Evolutionary conservation across 768 basidiomycete genomes (phyloP), one percentile per base, ranked within the genome.

Genomic region (Leccinum sublutescens): DNA sequence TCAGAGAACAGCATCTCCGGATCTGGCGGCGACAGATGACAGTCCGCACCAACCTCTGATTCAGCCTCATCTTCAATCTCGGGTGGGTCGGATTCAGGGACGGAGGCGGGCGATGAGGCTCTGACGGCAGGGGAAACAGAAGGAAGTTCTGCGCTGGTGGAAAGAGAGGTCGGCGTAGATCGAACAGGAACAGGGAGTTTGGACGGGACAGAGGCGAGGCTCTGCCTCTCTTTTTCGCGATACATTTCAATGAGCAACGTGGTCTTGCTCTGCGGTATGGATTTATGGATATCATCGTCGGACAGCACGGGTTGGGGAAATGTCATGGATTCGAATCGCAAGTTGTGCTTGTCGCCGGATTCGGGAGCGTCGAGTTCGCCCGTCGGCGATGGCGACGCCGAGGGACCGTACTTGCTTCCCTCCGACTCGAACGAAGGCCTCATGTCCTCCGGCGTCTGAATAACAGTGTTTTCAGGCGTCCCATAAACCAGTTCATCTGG

Each of bases 221-320:
- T 63, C 56, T 78, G 82, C 65, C 80, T 83, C 77, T 85, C 89
- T 67, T 68, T 66, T 74, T 93, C 87, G 53, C 89, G 84, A 65
- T 91, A 93, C 89, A 93, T 89, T 71, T 92, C 89, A 64, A 93
- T 93, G 53, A 93, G 78, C 2, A 86, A 82, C 4, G 88, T 85
- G 1, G 90, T 91, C 75, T 86, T 88, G 76, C 85, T 85, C 38
- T 76, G 73, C 14, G 76, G 58, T 17, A 65, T 54, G 50, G 70
- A 53, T 43, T 67, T 62, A 12, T 56, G 45, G 14, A 43, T 33
- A 36, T 73, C 62, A 14, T 63, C 40, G 33, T 47, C 54, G 47
- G 53, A 12, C 25, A 59, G 59, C 14, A 38, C 43, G 21, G 63
- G 19, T 25, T 57, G 49, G 1, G 71, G 74, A 27, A 75, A 60